These are phyloP conservation scores for Lentinula guzmanii DNA, from an alignment of 768 basidiomycete species.

Conservation along the genomic window DNA sequence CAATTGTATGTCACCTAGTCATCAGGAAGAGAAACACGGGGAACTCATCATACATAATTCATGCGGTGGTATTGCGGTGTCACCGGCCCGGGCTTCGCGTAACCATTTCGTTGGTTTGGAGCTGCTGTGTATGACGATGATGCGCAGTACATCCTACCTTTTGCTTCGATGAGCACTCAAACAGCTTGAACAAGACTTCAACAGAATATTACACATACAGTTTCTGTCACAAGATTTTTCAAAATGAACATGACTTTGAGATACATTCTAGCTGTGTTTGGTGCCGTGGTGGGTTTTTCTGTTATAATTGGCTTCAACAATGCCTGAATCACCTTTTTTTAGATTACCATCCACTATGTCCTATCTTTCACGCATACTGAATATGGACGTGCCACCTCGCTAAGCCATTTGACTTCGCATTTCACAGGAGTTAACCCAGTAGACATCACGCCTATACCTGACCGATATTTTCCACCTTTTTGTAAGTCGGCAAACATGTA, in stretches of 20 bases:
- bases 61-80: neutral
- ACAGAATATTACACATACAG: neutral
- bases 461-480: neutral
- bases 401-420: conserved; percentile 23
- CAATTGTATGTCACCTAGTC: too few species aligned
- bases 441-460: conserved; percentile 18
- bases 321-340: neutral
- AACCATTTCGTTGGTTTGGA: neutral
- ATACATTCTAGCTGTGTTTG: neutral
- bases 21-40: too few species aligned
- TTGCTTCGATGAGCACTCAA: neutral
- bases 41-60: neutral
- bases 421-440: conserved; percentile 21
- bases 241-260: conserved; percentile 4
- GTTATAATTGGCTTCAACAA: neutral
- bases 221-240: neutral
- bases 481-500: neutral
- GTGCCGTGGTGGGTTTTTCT: neutral
- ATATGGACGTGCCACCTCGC: conserved; percentile 37
- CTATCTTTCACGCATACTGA: conserved; percentile 38
- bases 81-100: neutral
- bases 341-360: conserved; percentile 35
- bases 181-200: neutral
- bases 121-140: neutral
- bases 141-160: neutral